These are phyloP conservation scores for Malassezia brasiliensis DNA, from an alignment of 1,284 basidiomycete species.

Conservation along the genomic window DNA sequence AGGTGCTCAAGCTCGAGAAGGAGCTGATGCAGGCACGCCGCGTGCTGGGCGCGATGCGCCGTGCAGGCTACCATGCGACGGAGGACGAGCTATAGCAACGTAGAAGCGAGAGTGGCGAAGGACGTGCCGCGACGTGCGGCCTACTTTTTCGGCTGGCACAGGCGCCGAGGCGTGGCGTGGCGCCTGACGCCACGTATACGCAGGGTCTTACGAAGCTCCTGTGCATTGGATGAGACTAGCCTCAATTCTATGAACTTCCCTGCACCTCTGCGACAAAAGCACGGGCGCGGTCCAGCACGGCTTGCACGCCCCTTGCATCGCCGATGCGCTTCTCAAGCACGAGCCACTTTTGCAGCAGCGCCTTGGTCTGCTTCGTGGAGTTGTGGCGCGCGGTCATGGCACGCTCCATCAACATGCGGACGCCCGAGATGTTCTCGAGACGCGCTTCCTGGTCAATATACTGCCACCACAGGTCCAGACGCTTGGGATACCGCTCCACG, in stretches of 20 bases:
- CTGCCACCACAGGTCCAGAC: slow-evolving; percentile 88
- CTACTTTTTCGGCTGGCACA: background rate
- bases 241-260: too few species aligned
- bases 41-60: slow-evolving; percentile 43
- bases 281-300: slow-evolving; percentile 76
- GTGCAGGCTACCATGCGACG: slow-evolving; percentile 42
- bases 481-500: slow-evolving; percentile 82
- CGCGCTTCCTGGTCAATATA: slow-evolving; percentile 90
- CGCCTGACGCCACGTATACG: too few species aligned
- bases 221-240: too few species aligned
- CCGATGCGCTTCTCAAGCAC: slow-evolving; percentile 76
- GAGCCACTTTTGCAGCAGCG: slow-evolving; percentile 77
- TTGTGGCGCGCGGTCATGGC: slow-evolving; percentile 66
- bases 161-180: background rate
- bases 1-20: slow-evolving; percentile 92
- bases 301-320: slow-evolving; percentile 68
- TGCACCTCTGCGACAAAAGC: slow-evolving; percentile 53
- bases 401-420: slow-evolving; percentile 63
- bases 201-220: too few species aligned
- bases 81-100: slow-evolving; percentile 21
- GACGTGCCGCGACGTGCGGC: too few species aligned
- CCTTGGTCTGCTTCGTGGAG: slow-evolving; percentile 91
- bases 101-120: background rate
- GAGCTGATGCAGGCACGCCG: slow-evolving; percentile 58
- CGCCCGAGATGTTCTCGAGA: slow-evolving; percentile 60